Conservation (phyloP, 1,139 yeast species). For the Petasospora fabianii region DNA sequence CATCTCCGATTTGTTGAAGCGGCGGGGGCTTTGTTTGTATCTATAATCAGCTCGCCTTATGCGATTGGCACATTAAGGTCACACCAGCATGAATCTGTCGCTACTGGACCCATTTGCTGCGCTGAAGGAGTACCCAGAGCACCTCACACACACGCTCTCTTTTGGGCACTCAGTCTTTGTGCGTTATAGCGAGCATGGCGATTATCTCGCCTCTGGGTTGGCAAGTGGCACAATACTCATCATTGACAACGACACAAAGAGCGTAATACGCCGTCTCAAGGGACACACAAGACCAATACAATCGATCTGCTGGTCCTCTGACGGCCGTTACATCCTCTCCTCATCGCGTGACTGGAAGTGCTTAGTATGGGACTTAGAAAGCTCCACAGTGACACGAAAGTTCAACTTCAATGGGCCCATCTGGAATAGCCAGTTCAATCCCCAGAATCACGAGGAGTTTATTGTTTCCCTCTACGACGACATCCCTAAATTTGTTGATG, state of each 20-base stretch:
- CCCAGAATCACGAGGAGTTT: conserved; percentile 47
- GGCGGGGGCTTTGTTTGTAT: no score
- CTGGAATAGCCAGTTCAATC: conserved; percentile 66
- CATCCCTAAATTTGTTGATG: conserved; percentile 30
- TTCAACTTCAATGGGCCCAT: conserved; percentile 64
- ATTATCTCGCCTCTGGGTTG: conserved; percentile 84
- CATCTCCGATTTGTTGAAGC: no score
- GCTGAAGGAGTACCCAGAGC: conserved; percentile 89
- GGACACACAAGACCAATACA: conserved; percentile 77
- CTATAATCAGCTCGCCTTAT: no score
- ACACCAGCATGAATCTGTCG: conserved; percentile 65
- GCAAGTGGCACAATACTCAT: conserved; percentile 75
- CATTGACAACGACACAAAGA: conserved; percentile 67
- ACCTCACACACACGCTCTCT: conserved; percentile 61
- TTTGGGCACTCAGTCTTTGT: conserved; percentile 75
- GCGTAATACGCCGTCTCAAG: conserved; percentile 45
- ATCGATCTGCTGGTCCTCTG: conserved; percentile 70
- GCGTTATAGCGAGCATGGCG: conserved; percentile 73
- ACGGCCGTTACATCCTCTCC: conserved; percentile 68
- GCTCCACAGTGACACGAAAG: conserved; percentile 40
- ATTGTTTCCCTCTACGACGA: conserved; percentile 53
- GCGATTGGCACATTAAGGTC: background rate
- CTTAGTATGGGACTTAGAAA: conserved; percentile 72
- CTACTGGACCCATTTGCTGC: conserved; percentile 89
- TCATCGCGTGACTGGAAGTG: conserved; percentile 86